Conservation (phyloP, 495 filamentous ascomycete species). For the Tuber aestivum region DNA sequence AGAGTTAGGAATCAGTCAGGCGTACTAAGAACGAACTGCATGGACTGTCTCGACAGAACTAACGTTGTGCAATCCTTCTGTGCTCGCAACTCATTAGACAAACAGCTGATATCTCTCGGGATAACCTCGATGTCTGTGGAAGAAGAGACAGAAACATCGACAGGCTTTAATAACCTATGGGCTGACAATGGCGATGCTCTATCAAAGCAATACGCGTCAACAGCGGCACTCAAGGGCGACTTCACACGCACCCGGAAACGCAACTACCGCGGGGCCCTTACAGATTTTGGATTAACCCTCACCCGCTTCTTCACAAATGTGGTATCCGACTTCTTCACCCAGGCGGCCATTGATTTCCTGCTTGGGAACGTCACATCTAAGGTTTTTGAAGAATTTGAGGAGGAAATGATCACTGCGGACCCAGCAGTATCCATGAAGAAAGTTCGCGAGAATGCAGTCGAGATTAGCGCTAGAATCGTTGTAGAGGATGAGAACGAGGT, state of each 20-base stretch:
- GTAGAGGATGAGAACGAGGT: constrained; percentile 77
- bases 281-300: constrained; percentile 85
- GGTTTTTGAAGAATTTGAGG: constrained; percentile 87
- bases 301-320: constrained; percentile 73
- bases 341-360: constrained; percentile 90
- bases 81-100: constrained; percentile 67
- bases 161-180: constrained; percentile 94
- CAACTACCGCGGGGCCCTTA: constrained; percentile 82
- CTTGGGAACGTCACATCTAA: constrained; percentile 75
- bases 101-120: constrained; percentile 66
- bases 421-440: constrained; percentile 77
- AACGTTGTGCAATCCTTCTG: constrained; percentile 89
- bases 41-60: constrained; percentile 93
- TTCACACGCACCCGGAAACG: constrained; percentile 86
- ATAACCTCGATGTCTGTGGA: constrained; percentile 66
- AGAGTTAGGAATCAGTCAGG: constrained; percentile 55
- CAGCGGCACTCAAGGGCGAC: constrained; percentile 89
- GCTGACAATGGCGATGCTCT: constrained; percentile 85
- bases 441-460: constrained; percentile 81
- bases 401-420: constrained; percentile 78
- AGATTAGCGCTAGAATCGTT: constrained; percentile 73
- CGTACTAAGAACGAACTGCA: constrained; percentile 84
- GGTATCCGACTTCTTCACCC: constrained; percentile 92
- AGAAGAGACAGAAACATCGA: constrained; percentile 48
- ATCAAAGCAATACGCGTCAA: constrained; percentile 73